A percentile compares a stretch with the other conserved stretches of the same genome.
Evolutionary conservation across 2,329 filamentous ascomycete genomes (phyloP).

Genomic region (Alternaria sp.): DNA sequence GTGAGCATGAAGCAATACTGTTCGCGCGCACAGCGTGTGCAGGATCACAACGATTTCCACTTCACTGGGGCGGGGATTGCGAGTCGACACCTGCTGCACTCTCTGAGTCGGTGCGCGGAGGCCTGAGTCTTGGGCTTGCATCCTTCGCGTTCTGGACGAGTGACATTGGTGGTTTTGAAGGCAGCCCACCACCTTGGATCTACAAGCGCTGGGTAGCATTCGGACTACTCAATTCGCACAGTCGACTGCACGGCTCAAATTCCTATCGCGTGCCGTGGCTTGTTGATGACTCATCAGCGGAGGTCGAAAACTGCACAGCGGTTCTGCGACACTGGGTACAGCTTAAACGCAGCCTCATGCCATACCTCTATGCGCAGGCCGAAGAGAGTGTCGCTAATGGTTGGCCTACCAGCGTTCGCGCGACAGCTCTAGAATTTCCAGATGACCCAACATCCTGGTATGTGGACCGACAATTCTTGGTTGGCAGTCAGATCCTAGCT

Average conservation of each 20-base stretch:
- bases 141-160: conserved; percentile 75
- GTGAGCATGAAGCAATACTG: conserved; percentile 65
- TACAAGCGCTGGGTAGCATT: conserved; percentile 85
- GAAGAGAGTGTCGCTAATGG: conserved; percentile 62
- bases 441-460: conserved; percentile 73
- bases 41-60: conserved; percentile 72
- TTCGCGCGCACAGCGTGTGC: conserved; percentile 74
- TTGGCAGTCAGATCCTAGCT: conserved; percentile 70
- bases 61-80: conserved; percentile 75
- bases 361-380: conserved; percentile 65
- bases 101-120: conserved; percentile 73
- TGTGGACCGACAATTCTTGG: conserved; percentile 76
- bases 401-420: conserved; percentile 67
- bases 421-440: conserved; percentile 75
- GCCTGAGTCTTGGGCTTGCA: conserved; percentile 68
- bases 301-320: conserved; percentile 60
- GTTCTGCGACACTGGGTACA: conserved; percentile 63
- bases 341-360: conserved; percentile 66
- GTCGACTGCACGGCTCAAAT: conserved; percentile 72
- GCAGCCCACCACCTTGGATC: conserved; percentile 70
- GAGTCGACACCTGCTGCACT: conserved; percentile 77
- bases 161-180: conserved; percentile 77
- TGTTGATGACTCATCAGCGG: conserved; percentile 68
- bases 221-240: conserved; percentile 74
- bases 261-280: conserved; percentile 80